Base-by-base conservation (phyloP, 495 filamentous ascomycete species). In the Talaromyces trachyspermus region DNA sequence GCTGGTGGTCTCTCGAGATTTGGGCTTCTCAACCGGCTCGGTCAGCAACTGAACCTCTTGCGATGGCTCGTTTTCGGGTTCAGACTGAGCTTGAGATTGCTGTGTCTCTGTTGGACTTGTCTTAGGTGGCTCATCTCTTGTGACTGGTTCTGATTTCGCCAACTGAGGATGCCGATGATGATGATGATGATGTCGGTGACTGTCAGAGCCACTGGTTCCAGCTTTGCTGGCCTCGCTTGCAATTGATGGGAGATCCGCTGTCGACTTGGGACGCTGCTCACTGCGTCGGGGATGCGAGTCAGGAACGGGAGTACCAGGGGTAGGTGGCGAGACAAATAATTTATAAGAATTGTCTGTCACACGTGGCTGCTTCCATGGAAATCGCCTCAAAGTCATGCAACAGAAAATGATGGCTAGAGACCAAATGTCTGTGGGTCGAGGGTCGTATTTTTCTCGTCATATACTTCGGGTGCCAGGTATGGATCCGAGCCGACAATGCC, bases 331-430 rank as follows among this genome's bases (percentile, higher is more conserved):
- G 17, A 89, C 81, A 55, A 99, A 99, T 6, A 97, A 79, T 51
- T 87, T 86, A 66, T 87, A 99, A 0, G 91, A 95, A 61, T 90
- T 95, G 66, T 99, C 92, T 9, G 83, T 86, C 56, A 90, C 69
- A 25, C 91, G 81, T 15, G 92, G 92, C 26, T 89, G 81, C 69
- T 99, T 99, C 92, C 92, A 99, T 0, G 94, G 92, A 61, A 97
- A 99, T 12, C 94, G 76, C 27, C 92, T 76, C 25, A 99, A 77
- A 18, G 88, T 90, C 92, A 99, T 99, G 72, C 92, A 99, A 62
- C 92, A 96, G 68, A 92, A 97, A 48, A 98, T 96, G 59, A 98
- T 97, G 19, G 92, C 92, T 32, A 98, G 73, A 17, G 92, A 98
- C 92, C 92, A 98, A 52, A 98, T 85, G 73, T 98, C 92, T 9